phyloP scores from a whole-genome alignment of 169 alveolate species.

The Plasmodium cynomolgi region DNA sequence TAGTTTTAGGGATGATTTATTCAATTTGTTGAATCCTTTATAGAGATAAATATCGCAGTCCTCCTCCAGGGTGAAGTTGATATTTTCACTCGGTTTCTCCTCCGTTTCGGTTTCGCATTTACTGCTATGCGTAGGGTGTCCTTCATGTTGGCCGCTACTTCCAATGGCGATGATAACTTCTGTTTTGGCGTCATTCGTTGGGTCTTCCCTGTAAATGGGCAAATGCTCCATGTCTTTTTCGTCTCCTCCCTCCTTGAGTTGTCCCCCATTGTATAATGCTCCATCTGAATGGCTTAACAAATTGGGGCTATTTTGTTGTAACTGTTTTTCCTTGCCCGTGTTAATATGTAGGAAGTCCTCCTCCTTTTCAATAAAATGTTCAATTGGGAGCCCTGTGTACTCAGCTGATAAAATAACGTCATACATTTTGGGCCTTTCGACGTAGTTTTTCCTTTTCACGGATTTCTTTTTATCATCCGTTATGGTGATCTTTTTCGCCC shows the following conservation, averaged over 20 bases:
- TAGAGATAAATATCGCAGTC: slow-evolving; percentile 64
- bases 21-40: slow-evolving; percentile 50
- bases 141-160: background rate
- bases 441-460: background rate
- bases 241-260: background rate
- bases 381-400: slow-evolving; percentile 65
- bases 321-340: background rate
- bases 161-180: background rate
- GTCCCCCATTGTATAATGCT: background rate
- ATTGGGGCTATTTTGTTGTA: slow-evolving; percentile 2
- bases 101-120: background rate
- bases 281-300: background rate
- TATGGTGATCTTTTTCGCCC: slow-evolving; percentile 14
- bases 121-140: background rate
- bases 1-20: slow-evolving; percentile 37
- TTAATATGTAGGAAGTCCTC: background rate
- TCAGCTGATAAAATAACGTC: slow-evolving; percentile 70
- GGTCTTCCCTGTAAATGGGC: background rate
- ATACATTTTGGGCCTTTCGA: slow-evolving; percentile 71
- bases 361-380: slow-evolving; percentile 59
- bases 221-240: background rate
- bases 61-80: slow-evolving; percentile 48
- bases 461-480: slow-evolving; percentile 16
- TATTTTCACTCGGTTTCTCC: slow-evolving; percentile 3
- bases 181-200: background rate